These are phyloP conservation scores for Verbena officinalis DNA, from an alignment of 257 asterid species.

Conservation along the genomic window DNA sequence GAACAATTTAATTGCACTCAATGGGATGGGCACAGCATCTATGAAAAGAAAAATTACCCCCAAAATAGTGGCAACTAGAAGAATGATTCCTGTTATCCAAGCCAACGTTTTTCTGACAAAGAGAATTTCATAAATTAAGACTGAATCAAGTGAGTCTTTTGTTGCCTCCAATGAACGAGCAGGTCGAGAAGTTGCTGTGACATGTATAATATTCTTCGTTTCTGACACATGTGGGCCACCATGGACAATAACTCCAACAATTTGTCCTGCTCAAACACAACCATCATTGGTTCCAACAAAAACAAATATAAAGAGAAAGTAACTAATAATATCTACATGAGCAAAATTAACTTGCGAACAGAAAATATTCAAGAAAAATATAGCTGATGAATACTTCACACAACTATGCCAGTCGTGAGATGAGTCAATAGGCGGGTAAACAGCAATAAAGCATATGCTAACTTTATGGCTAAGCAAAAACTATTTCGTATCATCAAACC, in stretches of 20 bases:
- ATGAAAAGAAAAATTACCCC: constrained; percentile 61
- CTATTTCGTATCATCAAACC: constrained; percentile 19
- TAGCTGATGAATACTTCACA: neutral
- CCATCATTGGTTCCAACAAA: constrained; percentile 17
- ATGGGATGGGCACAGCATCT: neutral
- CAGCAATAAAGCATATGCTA: neutral
- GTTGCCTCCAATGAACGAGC: constrained; percentile 74
- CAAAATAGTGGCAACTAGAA: constrained; percentile 75
- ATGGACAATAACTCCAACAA: constrained; percentile 75
- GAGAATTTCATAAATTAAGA: constrained; percentile 46
- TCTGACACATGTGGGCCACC: constrained; percentile 41
- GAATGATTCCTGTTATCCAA: constrained; percentile 91
- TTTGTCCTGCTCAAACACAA: constrained; percentile 57
- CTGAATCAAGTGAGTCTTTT: constrained; percentile 26
- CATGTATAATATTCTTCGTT: constrained; percentile 50
- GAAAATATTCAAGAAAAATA: constrained; percentile 11
- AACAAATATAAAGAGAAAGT: neutral
- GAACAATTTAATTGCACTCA: constrained; percentile 14
- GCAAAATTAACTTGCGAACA: constrained; percentile 11
- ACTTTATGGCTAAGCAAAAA: neutral
- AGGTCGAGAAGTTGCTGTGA: constrained; percentile 50
- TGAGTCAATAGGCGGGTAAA: constrained; percentile 16
- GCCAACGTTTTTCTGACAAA: constrained; percentile 78
- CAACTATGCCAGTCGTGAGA: constrained; percentile 10
- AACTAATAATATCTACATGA: neutral